Conservation (phyloP, 2,329 filamentous ascomycete genomes). For the Fusarium tjaetaba region DNA sequence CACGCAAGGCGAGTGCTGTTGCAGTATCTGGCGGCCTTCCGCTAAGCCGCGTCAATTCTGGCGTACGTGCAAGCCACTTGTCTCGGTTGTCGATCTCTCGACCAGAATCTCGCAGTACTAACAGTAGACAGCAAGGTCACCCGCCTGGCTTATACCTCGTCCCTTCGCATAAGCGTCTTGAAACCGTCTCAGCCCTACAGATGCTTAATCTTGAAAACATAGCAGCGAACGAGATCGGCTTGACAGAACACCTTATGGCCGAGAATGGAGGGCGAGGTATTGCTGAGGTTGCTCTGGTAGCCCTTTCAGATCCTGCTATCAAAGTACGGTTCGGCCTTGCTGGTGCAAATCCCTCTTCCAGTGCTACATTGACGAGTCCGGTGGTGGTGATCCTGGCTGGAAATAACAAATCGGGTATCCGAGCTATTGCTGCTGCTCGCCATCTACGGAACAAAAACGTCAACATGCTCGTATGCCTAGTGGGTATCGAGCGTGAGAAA, state of each 20-base stretch:
- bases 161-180: conserved; percentile 66
- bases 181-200: conserved; percentile 77
- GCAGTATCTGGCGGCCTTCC: conserved; percentile 50
- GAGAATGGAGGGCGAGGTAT: conserved; percentile 92
- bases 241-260: conserved; percentile 89
- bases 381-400: conserved; percentile 83
- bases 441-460: conserved; percentile 87
- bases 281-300: conserved; percentile 80
- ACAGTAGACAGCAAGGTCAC: conserved; percentile 49
- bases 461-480: conserved; percentile 83
- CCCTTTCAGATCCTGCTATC: conserved; percentile 71
- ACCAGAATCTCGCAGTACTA: conserved; percentile 48
- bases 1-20: conserved; percentile 63
- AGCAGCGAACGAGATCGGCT: conserved; percentile 84
- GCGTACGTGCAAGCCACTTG: conserved; percentile 49
- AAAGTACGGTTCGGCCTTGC: conserved; percentile 61
- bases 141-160: conserved; percentile 63
- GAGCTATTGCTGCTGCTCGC: conserved; percentile 85
- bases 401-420: conserved; percentile 90
- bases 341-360: conserved; percentile 49
- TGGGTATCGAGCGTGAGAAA: conserved; percentile 84
- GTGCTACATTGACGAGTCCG: conserved; percentile 46
- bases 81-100: conserved; percentile 46
- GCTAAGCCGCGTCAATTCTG: conserved; percentile 60
- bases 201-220: conserved; percentile 95